Evolutionary conservation across 2,329 filamentous ascomycete species (phyloP).

Genomic region (Sporothrix sp.): DNA sequence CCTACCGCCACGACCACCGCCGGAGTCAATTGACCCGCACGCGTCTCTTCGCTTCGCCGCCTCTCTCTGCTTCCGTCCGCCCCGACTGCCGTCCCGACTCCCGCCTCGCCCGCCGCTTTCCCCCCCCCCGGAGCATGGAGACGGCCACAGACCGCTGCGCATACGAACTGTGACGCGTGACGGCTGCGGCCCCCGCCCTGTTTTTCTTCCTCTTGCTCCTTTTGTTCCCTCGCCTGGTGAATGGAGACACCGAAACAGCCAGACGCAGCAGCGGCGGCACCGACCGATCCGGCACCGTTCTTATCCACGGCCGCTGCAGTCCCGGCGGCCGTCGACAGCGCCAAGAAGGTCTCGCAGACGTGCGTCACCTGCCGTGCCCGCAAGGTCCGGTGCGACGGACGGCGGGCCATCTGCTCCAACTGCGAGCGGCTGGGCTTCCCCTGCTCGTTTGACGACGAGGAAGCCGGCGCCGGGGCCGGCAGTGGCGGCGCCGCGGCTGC

Average conservation of each 20-base stretch:
- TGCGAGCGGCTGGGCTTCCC: slow-evolving; percentile 49
- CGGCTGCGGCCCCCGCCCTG: too few species aligned
- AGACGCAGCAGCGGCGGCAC: slow-evolving; percentile 1
- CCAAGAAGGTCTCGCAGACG: slow-evolving; percentile 36
- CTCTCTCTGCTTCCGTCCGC: neutral
- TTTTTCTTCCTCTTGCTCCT: too few species aligned
- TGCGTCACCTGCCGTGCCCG: slow-evolving; percentile 45
- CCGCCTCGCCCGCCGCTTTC: neutral
- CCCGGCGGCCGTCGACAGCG: neutral
- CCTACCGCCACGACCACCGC: too few species aligned
- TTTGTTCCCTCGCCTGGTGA: neutral
- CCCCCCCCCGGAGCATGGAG: slow-evolving; percentile 3
- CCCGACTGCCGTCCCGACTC: neutral
- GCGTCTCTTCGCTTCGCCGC: too few species aligned
- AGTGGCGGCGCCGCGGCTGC: neutral
- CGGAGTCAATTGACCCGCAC: too few species aligned
- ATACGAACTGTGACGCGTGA: too few species aligned
- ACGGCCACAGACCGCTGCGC: neutral
- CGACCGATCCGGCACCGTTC: neutral
- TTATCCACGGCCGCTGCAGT: neutral
- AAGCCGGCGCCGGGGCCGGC: slow-evolving; percentile 19
- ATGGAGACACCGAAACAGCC: slow-evolving; percentile 5
- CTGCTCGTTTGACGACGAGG: slow-evolving; percentile 43
- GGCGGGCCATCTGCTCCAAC: slow-evolving; percentile 44
- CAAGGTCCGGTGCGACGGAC: slow-evolving; percentile 50